Base-by-base conservation (phyloP, 2,329 filamentous ascomycete species). In the Gremmenia infestans region DNA sequence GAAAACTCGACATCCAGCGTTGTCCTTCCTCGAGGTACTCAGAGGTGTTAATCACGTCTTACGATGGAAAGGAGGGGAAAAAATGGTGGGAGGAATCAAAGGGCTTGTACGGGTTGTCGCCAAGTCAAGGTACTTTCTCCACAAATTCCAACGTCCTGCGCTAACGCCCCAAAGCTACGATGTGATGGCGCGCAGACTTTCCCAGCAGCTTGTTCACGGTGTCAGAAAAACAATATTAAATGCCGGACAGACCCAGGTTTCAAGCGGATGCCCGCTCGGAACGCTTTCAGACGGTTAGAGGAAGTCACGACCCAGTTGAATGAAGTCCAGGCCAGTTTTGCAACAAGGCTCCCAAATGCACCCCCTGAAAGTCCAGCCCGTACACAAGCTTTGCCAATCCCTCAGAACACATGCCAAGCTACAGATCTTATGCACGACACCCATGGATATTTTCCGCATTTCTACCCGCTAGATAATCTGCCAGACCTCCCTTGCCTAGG, bases 251-350 rank as follows among this genome's bases (percentile, higher is more conserved):
- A 59, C 17, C 51, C 54, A 8, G 45, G 48, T 22, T 59, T 59
- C 48, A 53, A 56, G 25, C 50, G 57, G 9, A 53, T 32, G 28
- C 52, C 15, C 32, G 57, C 5, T 57, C 54, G 8, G 51, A 52
- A 45, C 47, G 52, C 54, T 59, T 40, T 2, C 47, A 59, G 57
- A 35, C 57, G 52, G 7, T 43, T 59, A 14, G 52, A 50, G 12
- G 54, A 59, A 52, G 54, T 59, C 17, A 57, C 57, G 22, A 56
- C 54, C 28, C 51, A 59, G 47, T 37, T 59, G 17, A 50, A 47
- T 45, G 49, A 42, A 17, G 50, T 57, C 23, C 54, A 59, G 42
- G 47, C 52, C 19, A 55, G 19, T 15, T 42, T 57, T 22, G 45
- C 43, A 46, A 42, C 48, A 45, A 11, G 42, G 11, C 42, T 45